phyloP scores from a whole-genome alignment of 768 basidiomycete species.

The Erythrobasidium yunnanense region DNA sequence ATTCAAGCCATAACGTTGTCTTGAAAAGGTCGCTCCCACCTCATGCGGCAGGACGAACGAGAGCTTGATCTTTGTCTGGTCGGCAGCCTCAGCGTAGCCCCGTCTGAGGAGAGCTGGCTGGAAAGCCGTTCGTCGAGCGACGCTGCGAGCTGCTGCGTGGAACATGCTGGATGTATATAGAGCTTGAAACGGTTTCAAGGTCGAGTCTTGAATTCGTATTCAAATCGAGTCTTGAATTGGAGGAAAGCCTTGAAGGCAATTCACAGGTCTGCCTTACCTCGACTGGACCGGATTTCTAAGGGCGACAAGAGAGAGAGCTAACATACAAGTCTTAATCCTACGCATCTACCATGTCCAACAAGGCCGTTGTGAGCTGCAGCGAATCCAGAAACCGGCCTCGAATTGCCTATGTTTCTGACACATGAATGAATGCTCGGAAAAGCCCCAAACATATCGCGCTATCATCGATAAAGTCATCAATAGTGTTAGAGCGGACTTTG shows the following conservation, averaged over 20 bases:
- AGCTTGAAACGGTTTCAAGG: no score
- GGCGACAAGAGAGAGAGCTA: not conserved
- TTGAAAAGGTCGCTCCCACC: constrained; percentile 45
- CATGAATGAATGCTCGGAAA: not conserved
- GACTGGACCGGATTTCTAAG: not conserved
- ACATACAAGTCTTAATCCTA: no score
- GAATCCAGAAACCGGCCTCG: no score
- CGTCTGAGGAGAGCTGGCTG: constrained; percentile 48
- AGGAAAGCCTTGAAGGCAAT: not conserved
- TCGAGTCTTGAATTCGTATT: no score
- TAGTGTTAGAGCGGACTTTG: constrained; percentile 82
- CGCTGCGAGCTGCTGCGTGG: constrained; percentile 24
- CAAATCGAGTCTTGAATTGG: no score
- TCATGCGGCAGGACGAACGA: constrained; percentile 91
- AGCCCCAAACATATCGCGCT: constrained; percentile 55
- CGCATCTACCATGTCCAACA: constrained; percentile 33
- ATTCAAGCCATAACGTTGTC: not conserved
- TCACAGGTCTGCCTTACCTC: not conserved
- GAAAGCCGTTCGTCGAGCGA: constrained; percentile 13
- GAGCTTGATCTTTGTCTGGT: constrained; percentile 61
- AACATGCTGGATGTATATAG: no score
- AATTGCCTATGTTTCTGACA: no score
- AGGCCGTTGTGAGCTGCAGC: constrained; percentile 21
- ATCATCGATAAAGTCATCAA: constrained; percentile 89
- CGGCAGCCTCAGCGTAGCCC: constrained; percentile 77